Conservation (phyloP, 192 early-diverging fungal genomes). For the Coemansia sp. region DNA sequence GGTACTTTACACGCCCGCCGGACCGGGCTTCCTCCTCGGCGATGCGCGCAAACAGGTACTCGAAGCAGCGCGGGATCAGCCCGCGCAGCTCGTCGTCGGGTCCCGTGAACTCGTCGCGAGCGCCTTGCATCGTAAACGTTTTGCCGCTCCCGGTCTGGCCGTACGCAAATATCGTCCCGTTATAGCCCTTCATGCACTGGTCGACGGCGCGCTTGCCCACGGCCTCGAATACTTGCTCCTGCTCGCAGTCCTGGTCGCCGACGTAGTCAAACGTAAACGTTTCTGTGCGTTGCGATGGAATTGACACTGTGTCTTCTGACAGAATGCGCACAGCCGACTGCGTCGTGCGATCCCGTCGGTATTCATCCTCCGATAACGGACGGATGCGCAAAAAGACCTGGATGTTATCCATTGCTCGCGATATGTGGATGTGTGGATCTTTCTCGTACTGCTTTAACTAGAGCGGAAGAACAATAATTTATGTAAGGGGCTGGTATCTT, state of each 20-base stretch:
- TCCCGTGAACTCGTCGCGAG: conserved; percentile 76
- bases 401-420: conserved; percentile 53
- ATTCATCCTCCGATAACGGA: conserved; percentile 55
- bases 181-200: conserved; percentile 70
- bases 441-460: not conserved
- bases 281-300: conserved; percentile 60
- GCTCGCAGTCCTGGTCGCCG: conserved; percentile 58
- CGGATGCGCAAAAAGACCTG: conserved; percentile 64
- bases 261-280: conserved; percentile 70
- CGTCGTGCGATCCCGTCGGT: conserved; percentile 42
- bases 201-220: conserved; percentile 66
- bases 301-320: conserved; percentile 48
- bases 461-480: not conserved
- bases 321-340: conserved; percentile 52
- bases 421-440: not conserved
- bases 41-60: conserved; percentile 63
- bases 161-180: conserved; percentile 76
- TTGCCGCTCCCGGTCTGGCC: conserved; percentile 79
- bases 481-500: no score
- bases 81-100: conserved; percentile 69
- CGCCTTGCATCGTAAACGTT: conserved; percentile 77
- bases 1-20: conserved; percentile 62
- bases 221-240: conserved; percentile 56
- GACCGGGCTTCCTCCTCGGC: conserved; percentile 55
- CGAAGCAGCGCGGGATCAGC: conserved; percentile 65